Evolutionary conservation across 2,329 filamentous ascomycete genomes (phyloP), one percentile per base, ranked within the genome.

Genomic region (Nemania diffusa): DNA sequence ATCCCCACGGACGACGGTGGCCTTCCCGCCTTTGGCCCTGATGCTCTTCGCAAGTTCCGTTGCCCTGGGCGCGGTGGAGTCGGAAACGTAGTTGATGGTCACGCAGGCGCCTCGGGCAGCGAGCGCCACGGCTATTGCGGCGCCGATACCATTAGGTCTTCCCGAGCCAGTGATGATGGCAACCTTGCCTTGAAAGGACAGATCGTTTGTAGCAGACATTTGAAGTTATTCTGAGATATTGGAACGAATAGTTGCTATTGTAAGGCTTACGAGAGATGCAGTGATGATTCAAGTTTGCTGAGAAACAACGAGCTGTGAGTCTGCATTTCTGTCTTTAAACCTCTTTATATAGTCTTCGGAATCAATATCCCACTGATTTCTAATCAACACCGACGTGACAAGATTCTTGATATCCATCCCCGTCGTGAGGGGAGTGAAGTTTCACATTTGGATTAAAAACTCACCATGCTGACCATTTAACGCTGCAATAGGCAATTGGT

Each of bases 131-230:
- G 79, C 82, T 17, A 82, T 82, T 17, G 74, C 81, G 3, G 81
- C 82, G 5, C 82, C 82, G 9, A 83, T 82, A 2, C 80, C 81
- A 52, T 81, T 82, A 27, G 82, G 80, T 4, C 78, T 77, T 17
- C 81, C 81, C 9, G 81, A 83, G 27, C 82, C 82, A 0, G 82
- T 84, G 8, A 84, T 73, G 40, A 84, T 80, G 65, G 82, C 82
- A 0, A 79, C 72, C 67, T 84, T 83, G 62, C 78, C 79, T 52
- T 64, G 15, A 17, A 63, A 48, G n/a, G 61, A 63, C 8, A 63
- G 42, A 44, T 63, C 53, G 52, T 63, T 48, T 37, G 59, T 15
- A 53, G 29, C 24, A 42, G 73, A 15, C 76, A 78, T 78, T 42
- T 52, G 53, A 34, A 55, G 50, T 46, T 64, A 46, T 53, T 65